phyloP scores from a whole-genome alignment of 768 basidiomycete genomes.

The Leucocoprinus sp. region DNA sequence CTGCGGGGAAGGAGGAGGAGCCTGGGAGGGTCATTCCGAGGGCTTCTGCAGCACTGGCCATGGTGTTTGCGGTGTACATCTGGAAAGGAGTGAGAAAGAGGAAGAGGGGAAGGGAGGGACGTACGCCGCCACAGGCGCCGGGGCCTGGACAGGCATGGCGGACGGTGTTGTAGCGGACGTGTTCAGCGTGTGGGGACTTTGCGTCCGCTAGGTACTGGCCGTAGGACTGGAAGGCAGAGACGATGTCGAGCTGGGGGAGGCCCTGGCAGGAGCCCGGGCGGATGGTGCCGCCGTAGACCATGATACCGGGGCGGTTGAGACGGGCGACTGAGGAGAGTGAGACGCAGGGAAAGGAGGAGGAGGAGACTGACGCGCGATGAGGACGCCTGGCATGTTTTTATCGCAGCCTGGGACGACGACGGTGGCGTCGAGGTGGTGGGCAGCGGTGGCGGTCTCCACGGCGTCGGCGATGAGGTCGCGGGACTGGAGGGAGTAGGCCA shows the following conservation, averaged over 20 bases:
- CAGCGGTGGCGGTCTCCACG: conserved; percentile 92
- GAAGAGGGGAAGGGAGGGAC: conserved; percentile 22
- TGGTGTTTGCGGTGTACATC: conserved; percentile 99
- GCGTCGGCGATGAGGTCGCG: conserved; percentile 97
- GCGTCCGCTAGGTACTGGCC: conserved; percentile 92
- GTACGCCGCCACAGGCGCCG: conserved; percentile 94
- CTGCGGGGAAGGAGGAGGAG: conserved; percentile 95
- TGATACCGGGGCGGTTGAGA: conserved; percentile 90
- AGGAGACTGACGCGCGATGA: conserved; percentile 76
- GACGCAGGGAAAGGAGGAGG: conserved; percentile 2
- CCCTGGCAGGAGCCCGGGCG: conserved; percentile 88
- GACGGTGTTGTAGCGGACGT: conserved; percentile 76
- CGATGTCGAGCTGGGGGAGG: conserved; percentile 83
- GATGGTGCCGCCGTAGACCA: conserved; percentile 98
- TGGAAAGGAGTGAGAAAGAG: conserved; percentile 20
- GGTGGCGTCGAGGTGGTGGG: conserved; percentile 98
- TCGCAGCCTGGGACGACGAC: conserved; percentile 96
- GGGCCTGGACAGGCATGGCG: conserved; percentile 95
- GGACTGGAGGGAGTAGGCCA: conserved; percentile 95
- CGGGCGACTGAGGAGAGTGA: conserved; percentile 60
- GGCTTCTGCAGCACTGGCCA: conserved; percentile 93
- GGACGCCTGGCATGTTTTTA: conserved; percentile 99
- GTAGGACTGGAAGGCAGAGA: conserved; percentile 97
- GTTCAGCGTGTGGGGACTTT: conserved; percentile 74
- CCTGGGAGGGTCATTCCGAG: conserved; percentile 95